These are phyloP conservation scores for Mucor mucedo DNA, from an alignment of 371 early-diverging fungal genomes.

Conservation along the genomic window DNA sequence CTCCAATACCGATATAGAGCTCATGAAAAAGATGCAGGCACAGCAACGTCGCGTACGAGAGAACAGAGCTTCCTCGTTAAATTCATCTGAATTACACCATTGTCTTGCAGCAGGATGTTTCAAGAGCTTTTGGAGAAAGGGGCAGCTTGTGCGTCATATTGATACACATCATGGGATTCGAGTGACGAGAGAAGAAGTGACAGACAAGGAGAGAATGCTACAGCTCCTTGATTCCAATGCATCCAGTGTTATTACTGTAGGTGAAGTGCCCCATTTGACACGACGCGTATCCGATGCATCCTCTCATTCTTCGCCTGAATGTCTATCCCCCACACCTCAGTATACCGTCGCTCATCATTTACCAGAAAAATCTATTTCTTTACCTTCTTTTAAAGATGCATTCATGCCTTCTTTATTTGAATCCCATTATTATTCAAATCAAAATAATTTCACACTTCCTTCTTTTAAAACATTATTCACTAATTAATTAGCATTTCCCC, in stretches of 20 bases:
- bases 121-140: slow-evolving; percentile 54
- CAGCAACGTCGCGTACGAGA: slow-evolving; percentile 25
- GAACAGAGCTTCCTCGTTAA: slow-evolving; percentile 20
- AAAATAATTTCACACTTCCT: slow-evolving; percentile 2
- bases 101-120: slow-evolving; percentile 47
- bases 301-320: slow-evolving; percentile 1
- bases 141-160: slow-evolving; percentile 51
- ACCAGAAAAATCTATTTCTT: background rate
- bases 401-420: slow-evolving; percentile 5
- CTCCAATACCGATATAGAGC: background rate
- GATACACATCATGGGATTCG: slow-evolving; percentile 28
- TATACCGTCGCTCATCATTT: background rate
- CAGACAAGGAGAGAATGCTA: slow-evolving; percentile 14
- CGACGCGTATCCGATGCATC: slow-evolving; percentile 9
- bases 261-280: background rate
- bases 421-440: background rate
- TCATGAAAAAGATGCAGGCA: background rate
- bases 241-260: too few species aligned
- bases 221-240: background rate
- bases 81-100: slow-evolving; percentile 39
- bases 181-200: slow-evolving; percentile 19
- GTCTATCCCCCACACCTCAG: background rate
- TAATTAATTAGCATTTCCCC: background rate
- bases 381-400: slow-evolving; percentile 16
- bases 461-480: slow-evolving; percentile 14